A percentile compares a stretch with the other conserved stretches of the same genome.
These are phyloP conservation scores for Ophiocordyceps sinensis DNA, from an alignment of 2,329 filamentous ascomycete genomes.

Conservation along the genomic window DNA sequence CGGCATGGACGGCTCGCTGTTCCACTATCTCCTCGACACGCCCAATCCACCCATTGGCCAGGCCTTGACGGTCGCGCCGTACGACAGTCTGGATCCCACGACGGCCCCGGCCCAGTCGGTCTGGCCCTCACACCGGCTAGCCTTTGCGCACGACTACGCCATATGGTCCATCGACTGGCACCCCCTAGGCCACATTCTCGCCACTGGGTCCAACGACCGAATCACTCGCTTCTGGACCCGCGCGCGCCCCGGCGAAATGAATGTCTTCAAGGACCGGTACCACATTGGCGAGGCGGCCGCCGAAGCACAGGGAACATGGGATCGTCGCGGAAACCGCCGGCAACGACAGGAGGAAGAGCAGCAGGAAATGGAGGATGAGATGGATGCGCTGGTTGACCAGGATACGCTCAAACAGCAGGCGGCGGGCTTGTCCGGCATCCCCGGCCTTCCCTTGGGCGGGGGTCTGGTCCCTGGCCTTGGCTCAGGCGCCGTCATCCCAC, in stretches of 20 bases:
- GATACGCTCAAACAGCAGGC: constrained; percentile 43
- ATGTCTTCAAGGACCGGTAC: constrained; percentile 77
- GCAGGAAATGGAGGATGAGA: constrained; percentile 84
- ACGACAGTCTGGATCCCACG: constrained; percentile 67
- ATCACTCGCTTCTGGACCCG: constrained; percentile 96
- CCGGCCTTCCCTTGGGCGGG: constrained; percentile 37
- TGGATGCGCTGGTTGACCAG: constrained; percentile 84
- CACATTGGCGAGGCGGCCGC: constrained; percentile 91
- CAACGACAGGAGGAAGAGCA: constrained; percentile 87
- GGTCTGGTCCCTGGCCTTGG: constrained; percentile 25
- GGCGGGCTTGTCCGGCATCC: constrained; percentile 40
- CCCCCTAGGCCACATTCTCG: constrained; percentile 85
- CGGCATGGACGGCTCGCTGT: constrained; percentile 75
- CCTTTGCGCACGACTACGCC: constrained; percentile 82
- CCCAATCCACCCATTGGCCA: constrained; percentile 71
- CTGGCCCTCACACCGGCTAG: constrained; percentile 74
- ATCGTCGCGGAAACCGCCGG: constrained; percentile 60
- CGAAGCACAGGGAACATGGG: constrained; percentile 90
- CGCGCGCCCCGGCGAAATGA: constrained; percentile 72
- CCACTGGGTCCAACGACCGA: constrained; percentile 89
- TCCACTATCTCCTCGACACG: constrained; percentile 92
- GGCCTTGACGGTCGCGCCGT: constrained; percentile 60
- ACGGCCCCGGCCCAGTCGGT: constrained; percentile 81
- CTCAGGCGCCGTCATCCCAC: constrained; percentile 23
- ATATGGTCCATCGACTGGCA: constrained; percentile 99